Base-by-base conservation (phyloP, 1,139 yeast genomes). In the Yamadazyma buinensis region DNA sequence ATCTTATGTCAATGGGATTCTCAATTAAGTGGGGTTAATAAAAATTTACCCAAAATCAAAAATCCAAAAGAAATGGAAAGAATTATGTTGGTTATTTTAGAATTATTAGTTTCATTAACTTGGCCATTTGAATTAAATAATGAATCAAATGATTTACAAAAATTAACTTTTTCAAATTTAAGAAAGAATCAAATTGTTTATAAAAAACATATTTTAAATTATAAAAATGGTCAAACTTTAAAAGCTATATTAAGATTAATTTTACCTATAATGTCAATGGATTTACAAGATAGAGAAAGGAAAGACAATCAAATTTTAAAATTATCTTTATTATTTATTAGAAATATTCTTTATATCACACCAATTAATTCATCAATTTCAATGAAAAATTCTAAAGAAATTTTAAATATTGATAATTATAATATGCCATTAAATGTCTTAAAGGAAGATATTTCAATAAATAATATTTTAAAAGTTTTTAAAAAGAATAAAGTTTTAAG, bases 1-100 rank as follows among this genome's bases (percentile, higher is more conserved):
- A 87, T 94, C 23, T 56, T 92, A 31, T 72, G 85, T 27, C 81
- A 79, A 50, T 86, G 94, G 90, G 90, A 86, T 34, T 55, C 55
- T 11, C 64, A 63, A 35, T 47, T 41, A 34, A 40, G 52, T 7
- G 37, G 35, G 15, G 39, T 49, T 52, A 39, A 22, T 3, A 8
- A 24, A 3, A 14, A 28, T 13, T 14, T 26, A 20, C 45, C 45
- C 37, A 48, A 47, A 19, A 55, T 53, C 31, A 61, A 47, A 43
- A 60, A 58, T 44, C 55, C 61, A 27, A 52, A 50, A 32, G 52
- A 58, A 26, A 70, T 72, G 51, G 85, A 79, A 37, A 76, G 80
- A 44, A 70, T 86, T 30, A 82, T 88, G 39, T 56, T 84, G 28
- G 75, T 85, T 7, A 74, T 85, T 43, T 63, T 92, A 38, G 97